A percentile compares a stretch with the other conserved stretches of the same genome.
phyloP scores from a whole-genome alignment of 1,284 basidiomycete genomes.

The Paramarasmius palmivorus region DNA sequence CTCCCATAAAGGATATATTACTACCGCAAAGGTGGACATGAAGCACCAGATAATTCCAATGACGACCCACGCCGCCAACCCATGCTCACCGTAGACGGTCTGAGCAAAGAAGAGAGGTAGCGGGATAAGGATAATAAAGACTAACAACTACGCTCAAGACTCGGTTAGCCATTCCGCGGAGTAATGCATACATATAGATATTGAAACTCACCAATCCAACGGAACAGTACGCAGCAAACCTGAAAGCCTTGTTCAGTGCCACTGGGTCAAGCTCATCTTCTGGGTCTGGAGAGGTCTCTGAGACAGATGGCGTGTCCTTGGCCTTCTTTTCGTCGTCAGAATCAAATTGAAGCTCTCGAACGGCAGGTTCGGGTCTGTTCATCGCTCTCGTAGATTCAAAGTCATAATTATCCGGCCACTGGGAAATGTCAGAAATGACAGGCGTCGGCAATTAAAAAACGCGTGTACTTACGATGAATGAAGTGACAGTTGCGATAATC shows the following conservation, averaged over 20 bases:
- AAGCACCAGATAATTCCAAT: conserved; percentile 87
- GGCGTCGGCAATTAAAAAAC: background rate
- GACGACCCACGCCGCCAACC: conserved; percentile 76
- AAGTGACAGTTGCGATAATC: conserved; percentile 69
- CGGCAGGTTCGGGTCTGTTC: conserved; percentile 43
- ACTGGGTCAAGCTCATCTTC: conserved; percentile 63
- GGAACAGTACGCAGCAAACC: conserved; percentile 75
- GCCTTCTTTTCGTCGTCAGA: conserved; percentile 29
- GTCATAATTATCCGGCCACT: conserved; percentile 83
- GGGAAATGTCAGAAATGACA: background rate
- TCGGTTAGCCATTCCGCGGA: background rate
- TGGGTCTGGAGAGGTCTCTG: conserved; percentile 34
- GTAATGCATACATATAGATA: background rate
- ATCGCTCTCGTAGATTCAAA: conserved; percentile 79
- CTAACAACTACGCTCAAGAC: conserved; percentile 45
- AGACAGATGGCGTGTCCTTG: conserved; percentile 23
- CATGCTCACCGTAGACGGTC: conserved; percentile 67
- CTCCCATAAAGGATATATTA: conserved; percentile 86
- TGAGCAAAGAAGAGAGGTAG: conserved; percentile 82
- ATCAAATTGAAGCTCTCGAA: conserved; percentile 36
- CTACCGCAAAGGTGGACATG: conserved; percentile 71
- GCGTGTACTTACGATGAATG: conserved; percentile 56
- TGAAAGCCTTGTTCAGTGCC: conserved; percentile 69
- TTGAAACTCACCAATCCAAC: conserved; percentile 56
- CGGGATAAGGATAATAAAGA: conserved; percentile 74